These are phyloP conservation scores for Aureobasidium leucospermi DNA, from an alignment of 2,329 filamentous ascomycete genomes.

Conservation along the genomic window DNA sequence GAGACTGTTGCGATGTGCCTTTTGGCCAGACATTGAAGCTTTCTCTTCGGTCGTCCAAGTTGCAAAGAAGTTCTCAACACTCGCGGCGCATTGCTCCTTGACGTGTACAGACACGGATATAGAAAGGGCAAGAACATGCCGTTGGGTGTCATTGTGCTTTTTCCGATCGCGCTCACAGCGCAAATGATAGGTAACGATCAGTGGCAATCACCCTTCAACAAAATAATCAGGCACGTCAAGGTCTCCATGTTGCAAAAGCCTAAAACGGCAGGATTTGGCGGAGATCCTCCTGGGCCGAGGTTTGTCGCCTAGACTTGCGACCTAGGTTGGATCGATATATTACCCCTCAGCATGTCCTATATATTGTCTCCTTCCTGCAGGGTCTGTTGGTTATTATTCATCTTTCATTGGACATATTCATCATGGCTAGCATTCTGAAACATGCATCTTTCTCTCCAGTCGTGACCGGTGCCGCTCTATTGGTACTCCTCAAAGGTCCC, in stretches of 20 bases:
- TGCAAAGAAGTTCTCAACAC: conserved; percentile 18
- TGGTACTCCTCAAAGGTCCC: conserved; percentile 23
- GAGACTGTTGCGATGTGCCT: conserved; percentile 4
- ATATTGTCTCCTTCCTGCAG: not conserved
- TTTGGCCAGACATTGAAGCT: not conserved
- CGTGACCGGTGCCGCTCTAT: conserved; percentile 17
- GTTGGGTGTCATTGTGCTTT: conserved; percentile 1
- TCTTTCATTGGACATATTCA: not conserved
- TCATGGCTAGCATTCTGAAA: conserved; percentile 24
- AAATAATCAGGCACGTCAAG: not conserved
- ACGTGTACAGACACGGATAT: conserved; percentile 35
- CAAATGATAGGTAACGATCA: not conserved
- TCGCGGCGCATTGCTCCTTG: conserved; percentile 10
- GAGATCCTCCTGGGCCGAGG: not conserved
- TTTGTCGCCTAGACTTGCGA: not conserved
- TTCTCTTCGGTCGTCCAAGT: conserved; percentile 17
- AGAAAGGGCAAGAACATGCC: conserved; percentile 38
- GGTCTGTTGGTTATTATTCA: not conserved
- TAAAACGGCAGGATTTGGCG: not conserved
- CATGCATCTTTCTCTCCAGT: conserved; percentile 17
- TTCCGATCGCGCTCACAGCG: not conserved
- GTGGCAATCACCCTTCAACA: not conserved
- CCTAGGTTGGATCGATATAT: not conserved
- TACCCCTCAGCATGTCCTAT: not conserved
- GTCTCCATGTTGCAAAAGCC: not conserved